Evolutionary conservation across 345 rosid genomes (phyloP), one percentile per base, ranked within the genome.

Genomic region (Dipteronia dyeriana): DNA sequence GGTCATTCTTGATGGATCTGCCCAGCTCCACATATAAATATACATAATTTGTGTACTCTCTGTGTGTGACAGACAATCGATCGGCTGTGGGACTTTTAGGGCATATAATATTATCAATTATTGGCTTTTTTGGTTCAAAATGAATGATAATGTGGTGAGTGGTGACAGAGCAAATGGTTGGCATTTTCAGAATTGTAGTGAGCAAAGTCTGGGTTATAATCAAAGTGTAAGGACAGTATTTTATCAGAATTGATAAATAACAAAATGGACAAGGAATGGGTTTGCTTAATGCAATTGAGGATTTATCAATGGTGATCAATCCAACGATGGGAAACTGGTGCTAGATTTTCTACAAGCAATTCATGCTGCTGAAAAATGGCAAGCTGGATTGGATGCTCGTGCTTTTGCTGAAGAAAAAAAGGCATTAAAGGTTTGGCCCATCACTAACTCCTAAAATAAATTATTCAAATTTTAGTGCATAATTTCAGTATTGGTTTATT

Each of bases 351-450:
- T 97, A 43, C 82, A 88, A 87, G 98, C 98, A 69, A 92, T 97
- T 76, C 98, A 94, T 79, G 88, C 85, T 65, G 98, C 99, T 75
- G 98, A 94, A 86, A 84, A 89, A 68, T 85, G 93, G 84, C 99
- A 94, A 85, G 94, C 97, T 66, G 94, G 91, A 76, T 67, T 91
- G 71, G 99, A 94, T 89, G 91, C 95, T 76, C 91, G 29, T 77
- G 86, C 86, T 79, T 94, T 97, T 86, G 79, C 91, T 51, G 90
- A 90, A 82, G 95, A 94, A 75, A 85, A 80, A 82, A 84, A 82
- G n/a, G 81, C 88, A 59, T 75, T 97, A 80, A 94, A 92, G 97
- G 99, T 91, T 74, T 70, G 76, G 43, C 68, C 9, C 45, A 72
- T 66, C 62, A 20, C 49, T 67, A 31, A 10, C 61, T 68, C 61